Base-by-base conservation (phyloP, 352 stramenopile genomes). In the Phytophthora syringae region DNA sequence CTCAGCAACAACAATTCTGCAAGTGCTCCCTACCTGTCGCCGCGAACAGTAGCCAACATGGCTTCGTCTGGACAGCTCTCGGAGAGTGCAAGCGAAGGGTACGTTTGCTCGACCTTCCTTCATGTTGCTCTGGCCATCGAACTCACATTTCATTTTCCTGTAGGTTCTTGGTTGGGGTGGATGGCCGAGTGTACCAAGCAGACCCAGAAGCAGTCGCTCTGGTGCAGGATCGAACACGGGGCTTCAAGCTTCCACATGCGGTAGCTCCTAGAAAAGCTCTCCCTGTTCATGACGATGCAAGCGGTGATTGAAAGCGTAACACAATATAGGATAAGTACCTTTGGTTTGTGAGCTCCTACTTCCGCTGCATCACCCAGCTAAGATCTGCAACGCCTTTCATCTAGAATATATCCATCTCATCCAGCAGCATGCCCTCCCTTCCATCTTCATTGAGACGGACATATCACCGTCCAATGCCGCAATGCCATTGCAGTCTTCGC, bases 371-470 rank as follows among this genome's bases (percentile, higher is more conserved):
- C 20, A 47, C 25, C 18, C 39, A 45, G 36, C 39, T 45, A 45
- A 16, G 13, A 22, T 24, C 9, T 25, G 15, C 40, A n/a, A n/a
- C n/a, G n/a, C n/a, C n/a, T n/a, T n/a, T n/a, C 27, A 32, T 74
- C 71, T 82, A 95, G 61, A 92, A 95, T 60, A 95, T 89, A 59
- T 80, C 82, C 81, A 95, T 95, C 52, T 95, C 86, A 53, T 93
- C 86, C 67, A 95, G 64, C 30, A 95, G 74, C 78, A 93, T 93
- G 54, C 88, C 82, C 51, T 90, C 86, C 84, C 84, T 36, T 95
- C 86, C 52, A 95, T 79, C 65, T 95, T 95, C 78, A 95, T 92
- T 5, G 84, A 73, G 7, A 83, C 81, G 1, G 79, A 79, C 32
- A 95, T 55, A 21, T 89, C 83, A 18, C 88, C 84, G 42, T 95